Evolutionary conservation across 208 protist species (phyloP), one percentile per base, ranked within the genome.

Genomic region (Phytomonas francai): DNA sequence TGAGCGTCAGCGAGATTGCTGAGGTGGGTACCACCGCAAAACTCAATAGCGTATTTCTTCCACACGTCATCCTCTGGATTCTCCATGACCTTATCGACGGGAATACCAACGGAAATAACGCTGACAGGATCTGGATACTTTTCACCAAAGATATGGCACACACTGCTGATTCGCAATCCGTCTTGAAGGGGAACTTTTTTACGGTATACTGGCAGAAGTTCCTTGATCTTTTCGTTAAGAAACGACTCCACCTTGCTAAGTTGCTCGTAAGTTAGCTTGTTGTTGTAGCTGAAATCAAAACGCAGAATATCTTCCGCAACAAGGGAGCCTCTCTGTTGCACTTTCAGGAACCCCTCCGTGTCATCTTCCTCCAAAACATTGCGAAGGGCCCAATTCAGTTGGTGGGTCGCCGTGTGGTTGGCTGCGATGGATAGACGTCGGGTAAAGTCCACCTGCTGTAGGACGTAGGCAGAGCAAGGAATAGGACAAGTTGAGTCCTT

Each of bases 101-200:
- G 64, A 0, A 78, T 68, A 63, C 98, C 98, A 54, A 99, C 83
- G 63, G 92, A 95, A n/a, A 99, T 87, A 34, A 99, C 97, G 71
- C 96, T 91, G 29, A 99, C 98, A 33, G 96, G 97, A 71, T 99
- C 97, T 14, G 98, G 98, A 84, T 99, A 99, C 63, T 97, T 97
- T 81, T 99, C 98, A 64, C 97, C 97, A 72, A 99, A 99, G 73
- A 99, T 98, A 65, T 84, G 81, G 49, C 90, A 84, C 62, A 97
- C 78, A 11, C 86, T 82, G 59, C 79, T 74, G 76, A 97, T 97
- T 58, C 75, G 72, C 73, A 68, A 75, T 0, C 93, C 94, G 2
- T 61, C 63, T 27, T 81, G 81, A 22, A 99, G 81, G 8, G 91
- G 73, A 16, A 98, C 92, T 63, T 96, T 85, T 73, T 93, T 69